Base-by-base conservation (phyloP, 2,329 filamentous ascomycete species). In the Hypoxylon sp. region DNA sequence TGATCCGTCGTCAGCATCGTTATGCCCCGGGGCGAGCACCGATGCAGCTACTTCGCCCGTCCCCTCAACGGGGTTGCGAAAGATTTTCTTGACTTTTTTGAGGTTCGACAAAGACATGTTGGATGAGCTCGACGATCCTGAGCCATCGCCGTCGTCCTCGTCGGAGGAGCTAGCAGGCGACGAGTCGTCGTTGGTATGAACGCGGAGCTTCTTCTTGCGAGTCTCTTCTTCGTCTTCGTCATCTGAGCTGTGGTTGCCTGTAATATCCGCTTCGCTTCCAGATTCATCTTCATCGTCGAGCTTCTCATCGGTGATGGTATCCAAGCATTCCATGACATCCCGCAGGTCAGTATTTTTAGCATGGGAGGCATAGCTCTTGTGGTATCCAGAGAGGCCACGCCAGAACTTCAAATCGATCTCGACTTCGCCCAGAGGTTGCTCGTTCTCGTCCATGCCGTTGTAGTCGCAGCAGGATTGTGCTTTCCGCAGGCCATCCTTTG, bases 291-390 rank as follows among this genome's bases (percentile, higher is more conserved):
- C 70, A 0, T 74, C 72, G 2, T 69, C 70, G n/a, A 80, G 74
- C 11, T 83, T 81, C 72, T 88, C 85, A 66, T 90, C 87, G 14
- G 85, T 81, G 22, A 87, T 85, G 0, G 84, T 85, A 40, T 89
- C 85, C 7, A 91, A 80, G 2, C 89, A 87, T 73, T 91, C 86
- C 80, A 90, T 85, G 0, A 91, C 85, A 56, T 88, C 81, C 11
- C 78, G 76, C 63, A 91, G 77, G 64, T 89, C 82, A 0, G 72
- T 73, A 59, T 88, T 86, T 59, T 83, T 84, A 44, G 80, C 82
- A 16, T 79, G 78, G 9, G 78, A 73, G 0, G 87, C 86, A 64
- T 86, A 84, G 6, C 73, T 76, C 63, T 83, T 82, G 74, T 91
- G 89, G 57, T 85, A 87, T 0, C 83, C 83, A 4, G 85, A 85